A percentile compares a stretch with the other conserved stretches of the same genome.
Evolutionary conservation across 257 asterid species (phyloP).

Genomic region (Galeopsis tetrahit): DNA sequence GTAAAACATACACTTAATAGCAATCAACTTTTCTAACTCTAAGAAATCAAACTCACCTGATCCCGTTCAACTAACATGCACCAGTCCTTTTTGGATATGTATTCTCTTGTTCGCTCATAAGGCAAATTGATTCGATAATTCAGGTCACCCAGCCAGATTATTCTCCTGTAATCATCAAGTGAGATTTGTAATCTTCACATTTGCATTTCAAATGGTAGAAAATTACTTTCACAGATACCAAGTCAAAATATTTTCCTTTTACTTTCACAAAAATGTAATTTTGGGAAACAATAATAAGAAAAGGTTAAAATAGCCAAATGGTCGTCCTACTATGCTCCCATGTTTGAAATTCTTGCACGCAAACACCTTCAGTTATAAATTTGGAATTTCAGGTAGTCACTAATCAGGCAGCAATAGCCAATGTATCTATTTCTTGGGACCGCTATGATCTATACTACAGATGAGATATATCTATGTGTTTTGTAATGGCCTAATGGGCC

Average conservation of each 20-base stretch:
- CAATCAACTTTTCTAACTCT: conserved; percentile 4
- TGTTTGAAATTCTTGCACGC: conserved; percentile 15
- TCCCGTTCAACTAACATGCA: conserved; percentile 65
- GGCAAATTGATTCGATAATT: conserved; percentile 85
- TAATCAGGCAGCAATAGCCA: background rate
- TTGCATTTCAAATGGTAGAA: conserved; percentile 9
- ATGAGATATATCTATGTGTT: conserved; percentile 21
- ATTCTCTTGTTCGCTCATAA: conserved; percentile 66
- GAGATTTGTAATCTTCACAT: conserved; percentile 15
- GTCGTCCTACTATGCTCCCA: background rate
- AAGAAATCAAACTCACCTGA: conserved; percentile 60
- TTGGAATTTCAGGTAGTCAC: background rate
- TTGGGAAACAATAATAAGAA: conserved; percentile 16
- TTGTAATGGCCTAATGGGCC: background rate
- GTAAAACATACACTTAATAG: background rate
- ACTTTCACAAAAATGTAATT: conserved; percentile 5
- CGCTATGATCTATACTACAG: background rate
- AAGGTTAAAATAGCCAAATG: conserved; percentile 20
- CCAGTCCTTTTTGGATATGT: conserved; percentile 76
- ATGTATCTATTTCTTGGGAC: background rate
- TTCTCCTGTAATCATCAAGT: conserved; percentile 61
- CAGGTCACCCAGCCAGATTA: conserved; percentile 92
- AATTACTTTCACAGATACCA: background rate
- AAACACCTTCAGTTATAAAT: conserved; percentile 9
- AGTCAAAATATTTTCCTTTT: conserved; percentile 15